phyloP scores from a whole-genome alignment of 2,329 filamentous ascomycete genomes.

The Cylindrodendrum hubeiense region DNA sequence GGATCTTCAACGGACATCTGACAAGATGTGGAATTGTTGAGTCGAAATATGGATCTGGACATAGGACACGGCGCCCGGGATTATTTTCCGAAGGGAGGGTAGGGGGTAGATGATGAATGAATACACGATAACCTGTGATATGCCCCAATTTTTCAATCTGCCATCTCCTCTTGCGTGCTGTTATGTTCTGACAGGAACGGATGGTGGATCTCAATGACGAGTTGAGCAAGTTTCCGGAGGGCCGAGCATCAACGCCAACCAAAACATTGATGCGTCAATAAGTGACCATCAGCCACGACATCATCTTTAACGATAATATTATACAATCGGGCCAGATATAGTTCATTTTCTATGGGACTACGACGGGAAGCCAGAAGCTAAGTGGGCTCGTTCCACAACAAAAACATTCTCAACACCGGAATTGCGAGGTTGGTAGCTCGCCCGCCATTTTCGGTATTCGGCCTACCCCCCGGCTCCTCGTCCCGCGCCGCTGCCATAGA shows the following conservation, averaged over 20 bases:
- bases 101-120: background rate
- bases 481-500: background rate
- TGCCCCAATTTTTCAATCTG: background rate
- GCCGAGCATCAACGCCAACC: background rate
- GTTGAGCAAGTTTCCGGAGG: background rate
- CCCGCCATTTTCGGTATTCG: background rate
- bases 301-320: background rate
- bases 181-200: background rate
- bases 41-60: background rate
- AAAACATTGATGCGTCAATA: background rate
- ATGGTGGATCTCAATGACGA: background rate
- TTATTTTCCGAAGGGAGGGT: background rate
- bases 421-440: background rate
- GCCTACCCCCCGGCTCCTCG: background rate
- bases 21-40: background rate
- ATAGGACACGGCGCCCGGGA: background rate
- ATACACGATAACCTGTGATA: background rate
- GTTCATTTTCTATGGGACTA: background rate
- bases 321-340: background rate
- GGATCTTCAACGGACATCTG: background rate
- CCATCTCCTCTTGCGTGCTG: too few relatives aligned
- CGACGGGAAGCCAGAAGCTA: background rate
- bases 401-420: background rate
- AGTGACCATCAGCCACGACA: background rate
- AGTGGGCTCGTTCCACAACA: slow-evolving; percentile 7